Base-by-base conservation (phyloP, 352 stramenopile species). In the Globisporangium spiculum region DNA sequence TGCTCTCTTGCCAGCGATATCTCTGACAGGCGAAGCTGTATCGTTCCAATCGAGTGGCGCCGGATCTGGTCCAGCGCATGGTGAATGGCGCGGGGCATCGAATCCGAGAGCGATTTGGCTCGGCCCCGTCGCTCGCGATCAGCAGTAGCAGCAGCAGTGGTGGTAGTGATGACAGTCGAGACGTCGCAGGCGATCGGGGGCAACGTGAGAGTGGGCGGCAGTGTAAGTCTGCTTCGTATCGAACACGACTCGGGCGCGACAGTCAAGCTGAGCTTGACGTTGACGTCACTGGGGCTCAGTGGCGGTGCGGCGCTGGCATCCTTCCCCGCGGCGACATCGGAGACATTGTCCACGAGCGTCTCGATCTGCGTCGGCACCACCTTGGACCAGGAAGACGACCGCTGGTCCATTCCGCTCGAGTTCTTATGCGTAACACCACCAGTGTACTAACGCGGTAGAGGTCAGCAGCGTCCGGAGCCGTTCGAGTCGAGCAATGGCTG, bases 41-140 rank as follows among this genome's bases (percentile, higher is more conserved):
- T 46, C 34, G 56, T 68, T 10, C 26, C n/a, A 24, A 32, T 62
- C 22, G 68, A 70, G 44, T 64, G 52, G 14, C 68, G 63, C 5
- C 63, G 58, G 22, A 60, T 4, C 9, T 18, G 52, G 2, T 20
- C 10, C 2, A 8, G 10, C 54, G 54, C 16, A 18, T 38, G 54
- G 16, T 16, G 5, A 7, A 60, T 41, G 26, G 27, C 16, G 10
- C 16, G 16, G 26, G 16, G 8, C 22, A 3, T 41, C 27, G 54
- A 24, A 12, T 60, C 54, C 1, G 54, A 41, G 16, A 60, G 12
- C 27, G 54, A 60, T 6, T 60, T 60, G 16, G 54, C 27, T 36
- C 54, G 54, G 27, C 26, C 27, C 16, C 54, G 54, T 27, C 54
- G 34, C 9, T 32, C 20, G 1, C 7, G 14, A 22, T 60, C 54